Base-by-base conservation (phyloP, 345 rosid genomes). In the Citrus hindsii region DNA sequence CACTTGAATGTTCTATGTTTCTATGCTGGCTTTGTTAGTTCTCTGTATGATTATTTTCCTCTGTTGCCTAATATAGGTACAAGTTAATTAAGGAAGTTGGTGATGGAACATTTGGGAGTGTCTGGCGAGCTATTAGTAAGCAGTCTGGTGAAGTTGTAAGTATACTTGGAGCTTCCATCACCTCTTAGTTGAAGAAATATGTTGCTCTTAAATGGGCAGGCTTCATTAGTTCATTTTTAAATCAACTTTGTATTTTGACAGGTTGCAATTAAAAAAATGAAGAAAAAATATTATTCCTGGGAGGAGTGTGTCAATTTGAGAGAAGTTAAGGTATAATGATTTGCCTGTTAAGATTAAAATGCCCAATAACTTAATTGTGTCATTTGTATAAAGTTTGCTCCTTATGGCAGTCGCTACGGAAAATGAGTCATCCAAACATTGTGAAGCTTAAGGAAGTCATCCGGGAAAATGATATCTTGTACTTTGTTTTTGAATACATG, bases 221-320 rank as follows among this genome's bases (percentile, higher is more conserved):
- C 25, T 30, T 53, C 2, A 18, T 53, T 60, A 30, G 25, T 27
- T 21, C 22, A 37, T 16, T 32, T 79, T 72, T 25, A 28, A 37
- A 51, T 14, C 9, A 18, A 46, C 13, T 32, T 55, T 32, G 3
- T 71, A 21, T 68, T 65, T 72, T 61, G 22, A 63, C 84, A 96
- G 99, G 99, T 96, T 84, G 99, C 99, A 48, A 88, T 96, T 69
- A 96, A 96, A 84, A 96, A 83, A 85, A 92, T 96, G 99, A 96
- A 96, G 89, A 96, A 90, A 86, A 94, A 92, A 84, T 96, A 94
- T 83, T 90, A 85, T 84, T 87, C 97, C 21, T 92, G 97, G 99
- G 98, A 91, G 78, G 99, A 94, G 83, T 94, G 99, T 82, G 85
- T 92, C 63, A 91, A 92, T 82, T 79, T 95, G 83, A 95, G 96